phyloP scores from a whole-genome alignment of 352 stramenopile genomes.

The Pseudoperonospora humuli region DNA sequence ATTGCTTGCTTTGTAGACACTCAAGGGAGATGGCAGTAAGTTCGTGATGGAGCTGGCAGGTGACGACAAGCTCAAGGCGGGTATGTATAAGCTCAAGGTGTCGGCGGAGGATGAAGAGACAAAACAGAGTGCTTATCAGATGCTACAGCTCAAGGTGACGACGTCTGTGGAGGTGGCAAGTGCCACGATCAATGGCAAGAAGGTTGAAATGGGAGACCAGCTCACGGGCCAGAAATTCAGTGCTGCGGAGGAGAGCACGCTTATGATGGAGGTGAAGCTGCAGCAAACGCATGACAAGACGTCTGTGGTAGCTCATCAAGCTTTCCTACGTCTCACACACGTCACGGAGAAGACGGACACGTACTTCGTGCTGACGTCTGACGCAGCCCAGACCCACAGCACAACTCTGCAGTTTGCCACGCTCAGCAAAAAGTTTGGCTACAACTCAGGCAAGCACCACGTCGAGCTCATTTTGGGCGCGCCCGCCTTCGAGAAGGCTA shows the following conservation, averaged over 20 bases:
- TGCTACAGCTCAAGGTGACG: constrained; percentile 73
- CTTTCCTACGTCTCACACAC: constrained; percentile 72
- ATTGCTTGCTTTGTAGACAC: constrained; percentile 30
- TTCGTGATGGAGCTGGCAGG: constrained; percentile 39
- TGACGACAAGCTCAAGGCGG: constrained; percentile 39
- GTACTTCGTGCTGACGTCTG: constrained; percentile 63
- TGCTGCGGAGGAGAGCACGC: constrained; percentile 44
- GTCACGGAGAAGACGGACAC: constrained; percentile 41
- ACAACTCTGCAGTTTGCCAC: constrained; percentile 43
- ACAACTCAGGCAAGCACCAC: constrained; percentile 61
- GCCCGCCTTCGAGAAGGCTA: constrained; percentile 64
- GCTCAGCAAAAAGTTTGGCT: constrained; percentile 76
- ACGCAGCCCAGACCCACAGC: constrained; percentile 31
- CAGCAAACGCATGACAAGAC: constrained; percentile 49
- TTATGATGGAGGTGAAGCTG: constrained; percentile 53
- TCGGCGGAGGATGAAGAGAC: constrained; percentile 30
- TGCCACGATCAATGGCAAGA: constrained; percentile 45
- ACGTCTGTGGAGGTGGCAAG: constrained; percentile 50
- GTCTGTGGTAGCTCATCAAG: constrained; percentile 59
- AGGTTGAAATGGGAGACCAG: constrained; percentile 44
- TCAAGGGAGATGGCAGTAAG: constrained; percentile 52
- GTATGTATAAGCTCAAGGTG: constrained; percentile 82
- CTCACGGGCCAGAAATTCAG: constrained; percentile 45
- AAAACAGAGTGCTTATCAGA: constrained; percentile 42
- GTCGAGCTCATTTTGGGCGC: constrained; percentile 73